phyloP scores from a whole-genome alignment of 2,329 filamentous ascomycete genomes.

The Nemania serpens region DNA sequence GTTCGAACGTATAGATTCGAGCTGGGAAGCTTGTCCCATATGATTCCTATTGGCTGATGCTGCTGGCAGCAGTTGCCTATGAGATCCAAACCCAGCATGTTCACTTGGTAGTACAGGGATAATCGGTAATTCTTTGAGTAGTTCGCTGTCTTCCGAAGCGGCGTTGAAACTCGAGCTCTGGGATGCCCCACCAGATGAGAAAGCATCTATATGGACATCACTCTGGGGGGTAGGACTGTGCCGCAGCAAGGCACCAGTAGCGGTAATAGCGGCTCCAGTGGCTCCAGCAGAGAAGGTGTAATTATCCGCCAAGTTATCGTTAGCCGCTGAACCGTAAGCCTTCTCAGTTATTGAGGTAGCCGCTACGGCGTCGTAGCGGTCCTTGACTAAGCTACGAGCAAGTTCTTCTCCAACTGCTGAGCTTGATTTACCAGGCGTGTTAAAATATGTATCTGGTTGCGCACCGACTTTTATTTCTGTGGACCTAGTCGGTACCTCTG shows the following conservation, averaged over 20 bases:
- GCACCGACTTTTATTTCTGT: not conserved
- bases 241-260: slow-evolving; percentile 9
- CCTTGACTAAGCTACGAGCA: not conserved
- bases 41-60: not conserved
- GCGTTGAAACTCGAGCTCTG: not conserved
- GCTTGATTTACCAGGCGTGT: not conserved
- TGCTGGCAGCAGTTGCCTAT: not conserved
- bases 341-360: not conserved
- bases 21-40: not conserved
- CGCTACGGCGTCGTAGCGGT: not conserved
- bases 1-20: not conserved
- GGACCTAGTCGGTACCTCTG: not conserved
- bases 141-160: not conserved
- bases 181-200: not conserved
- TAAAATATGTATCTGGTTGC: not conserved
- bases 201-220: not conserved
- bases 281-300: slow-evolving; percentile 11
- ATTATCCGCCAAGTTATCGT: not conserved
- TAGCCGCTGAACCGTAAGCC: not conserved
- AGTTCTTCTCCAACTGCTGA: not conserved
- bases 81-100: not conserved
- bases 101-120: not conserved
- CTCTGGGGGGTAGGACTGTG: slow-evolving; percentile 3
- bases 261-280: slow-evolving; percentile 15
- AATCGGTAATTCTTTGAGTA: not conserved